Evolutionary conservation across 164 flowering plant genomes (phyloP).

Genomic region (Chloranthus sessilifolius): DNA sequence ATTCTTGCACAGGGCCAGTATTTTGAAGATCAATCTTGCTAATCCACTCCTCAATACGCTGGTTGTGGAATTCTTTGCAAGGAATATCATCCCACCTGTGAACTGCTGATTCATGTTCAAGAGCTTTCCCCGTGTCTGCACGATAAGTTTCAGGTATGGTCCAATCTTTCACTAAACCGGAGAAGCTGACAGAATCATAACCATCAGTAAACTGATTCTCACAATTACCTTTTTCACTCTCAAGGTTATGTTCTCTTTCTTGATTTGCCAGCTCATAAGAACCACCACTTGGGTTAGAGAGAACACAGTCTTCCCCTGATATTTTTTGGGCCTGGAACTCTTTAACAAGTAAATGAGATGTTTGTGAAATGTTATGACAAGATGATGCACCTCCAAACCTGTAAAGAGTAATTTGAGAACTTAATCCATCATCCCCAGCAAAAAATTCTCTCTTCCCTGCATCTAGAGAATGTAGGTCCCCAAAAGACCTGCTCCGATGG

Average conservation of each 20-base stretch:
- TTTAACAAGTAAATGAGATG: conserved; percentile 3
- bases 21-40: conserved; percentile 49
- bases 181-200: conserved; percentile 37
- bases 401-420: not conserved
- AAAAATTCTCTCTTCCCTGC: conserved; percentile 23
- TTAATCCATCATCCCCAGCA: conserved; percentile 17
- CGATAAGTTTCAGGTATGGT: conserved; percentile 37
- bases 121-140: conserved; percentile 15
- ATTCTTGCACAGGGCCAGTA: conserved; percentile 42
- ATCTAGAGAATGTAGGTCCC: conserved; percentile 35
- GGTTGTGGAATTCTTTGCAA: conserved; percentile 51
- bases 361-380: conserved; percentile 1
- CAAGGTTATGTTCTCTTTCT: conserved; percentile 21
- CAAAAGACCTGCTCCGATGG: conserved; percentile 44
- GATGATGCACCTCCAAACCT: conserved; percentile 3
- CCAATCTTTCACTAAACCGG: conserved; percentile 54
- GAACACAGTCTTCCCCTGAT: conserved; percentile 9
- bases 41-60: conserved; percentile 88
- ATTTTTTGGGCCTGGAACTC: not conserved
- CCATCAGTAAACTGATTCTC: conserved; percentile 34
- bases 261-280: conserved; percentile 18
- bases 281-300: conserved; percentile 15
- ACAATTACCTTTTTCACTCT: conserved; percentile 18
- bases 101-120: conserved; percentile 33
- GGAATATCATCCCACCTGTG: conserved; percentile 33